Conservation (phyloP, 805 yeast genomes). For the Brettanomyces anomalus region DNA sequence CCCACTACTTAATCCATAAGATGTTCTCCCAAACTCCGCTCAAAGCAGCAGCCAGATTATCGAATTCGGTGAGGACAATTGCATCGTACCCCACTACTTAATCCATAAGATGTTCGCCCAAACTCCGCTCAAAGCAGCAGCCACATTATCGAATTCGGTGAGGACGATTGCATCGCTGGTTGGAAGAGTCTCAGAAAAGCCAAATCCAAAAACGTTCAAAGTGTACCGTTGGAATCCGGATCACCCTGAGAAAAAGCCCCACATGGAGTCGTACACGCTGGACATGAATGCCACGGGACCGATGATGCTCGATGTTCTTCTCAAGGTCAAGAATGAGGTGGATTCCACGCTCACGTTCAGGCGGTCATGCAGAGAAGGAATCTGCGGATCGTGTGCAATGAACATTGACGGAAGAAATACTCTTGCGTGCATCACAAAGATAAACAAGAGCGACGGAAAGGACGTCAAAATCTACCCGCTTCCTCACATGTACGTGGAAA, state of each 20-base stretch:
- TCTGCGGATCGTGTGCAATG: constrained; percentile 99
- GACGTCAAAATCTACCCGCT: constrained; percentile 87
- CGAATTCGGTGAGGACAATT: too few relatives aligned
- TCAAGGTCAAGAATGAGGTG: constrained; percentile 94
- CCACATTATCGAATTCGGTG: too few relatives aligned
- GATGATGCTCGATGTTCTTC: constrained; percentile 90
- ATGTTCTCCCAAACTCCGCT: too few relatives aligned
- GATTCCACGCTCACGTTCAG: constrained; percentile 93
- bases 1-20: too few relatives aligned
- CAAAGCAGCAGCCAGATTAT: too few relatives aligned
- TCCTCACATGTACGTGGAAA: constrained; percentile 96
- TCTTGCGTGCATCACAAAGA: constrained; percentile 90
- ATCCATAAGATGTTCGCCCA: too few relatives aligned
- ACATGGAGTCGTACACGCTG: constrained; percentile 70
- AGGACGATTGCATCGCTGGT: constrained; percentile 18
- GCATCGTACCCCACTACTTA: too few relatives aligned
- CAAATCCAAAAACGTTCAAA: constrained; percentile 73
- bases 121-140: too few relatives aligned
- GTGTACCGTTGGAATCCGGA: constrained; percentile 99
- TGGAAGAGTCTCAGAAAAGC: constrained; percentile 48
- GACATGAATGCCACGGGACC: constrained; percentile 94
- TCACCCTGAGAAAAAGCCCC: constrained; percentile 86
- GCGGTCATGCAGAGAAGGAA: constrained; percentile 98
- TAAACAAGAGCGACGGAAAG: constrained; percentile 69
- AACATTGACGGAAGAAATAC: constrained; percentile 97